phyloP scores from a whole-genome alignment of 805 yeast genomes.

The Ogataea paradorogensis region DNA sequence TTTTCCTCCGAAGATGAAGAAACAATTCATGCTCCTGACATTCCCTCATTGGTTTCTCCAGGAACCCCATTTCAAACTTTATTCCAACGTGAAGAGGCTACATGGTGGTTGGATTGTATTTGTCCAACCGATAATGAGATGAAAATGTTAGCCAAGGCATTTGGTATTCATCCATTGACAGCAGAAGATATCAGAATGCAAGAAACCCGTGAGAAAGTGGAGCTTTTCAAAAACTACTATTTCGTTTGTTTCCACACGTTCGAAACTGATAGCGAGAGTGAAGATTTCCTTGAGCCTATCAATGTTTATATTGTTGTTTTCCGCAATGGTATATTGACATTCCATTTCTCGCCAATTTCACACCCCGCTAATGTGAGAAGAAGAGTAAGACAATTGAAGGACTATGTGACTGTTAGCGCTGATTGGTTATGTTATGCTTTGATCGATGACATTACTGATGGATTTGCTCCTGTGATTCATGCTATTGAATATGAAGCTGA shows the following conservation, averaged over 20 bases:
- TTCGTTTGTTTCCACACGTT: constrained; percentile 97
- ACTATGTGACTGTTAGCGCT: constrained; percentile 72
- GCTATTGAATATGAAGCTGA: constrained; percentile 78
- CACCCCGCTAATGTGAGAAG: constrained; percentile 78
- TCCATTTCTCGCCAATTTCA: constrained; percentile 65
- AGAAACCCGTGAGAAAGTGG: constrained; percentile 97
- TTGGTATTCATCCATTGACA: constrained; percentile 96
- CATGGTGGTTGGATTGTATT: constrained; percentile 95
- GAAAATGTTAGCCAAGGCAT: constrained; percentile 87
- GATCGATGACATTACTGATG: constrained; percentile 82
- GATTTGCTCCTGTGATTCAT: constrained; percentile 78
- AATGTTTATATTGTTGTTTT: constrained; percentile 73
- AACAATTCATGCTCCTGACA: constrained; percentile 85
- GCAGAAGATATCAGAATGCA: constrained; percentile 96
- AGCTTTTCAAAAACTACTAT: constrained; percentile 82
- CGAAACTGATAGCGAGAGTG: constrained; percentile 78
- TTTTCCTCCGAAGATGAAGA: constrained; percentile 80
- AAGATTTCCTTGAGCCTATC: constrained; percentile 79
- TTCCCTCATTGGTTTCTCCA: constrained; percentile 69
- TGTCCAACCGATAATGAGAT: constrained; percentile 95
- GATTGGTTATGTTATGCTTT: constrained; percentile 83
- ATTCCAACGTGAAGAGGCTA: constrained; percentile 67
- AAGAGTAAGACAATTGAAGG: constrained; percentile 76
- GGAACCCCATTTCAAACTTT: constrained; percentile 65
- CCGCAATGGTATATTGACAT: constrained; percentile 63